Percentiles rank a stretch among this genome's conserved stretches.
phyloP scores from a whole-genome alignment of 129 eudicot species.

The Flaveria robusta region DNA sequence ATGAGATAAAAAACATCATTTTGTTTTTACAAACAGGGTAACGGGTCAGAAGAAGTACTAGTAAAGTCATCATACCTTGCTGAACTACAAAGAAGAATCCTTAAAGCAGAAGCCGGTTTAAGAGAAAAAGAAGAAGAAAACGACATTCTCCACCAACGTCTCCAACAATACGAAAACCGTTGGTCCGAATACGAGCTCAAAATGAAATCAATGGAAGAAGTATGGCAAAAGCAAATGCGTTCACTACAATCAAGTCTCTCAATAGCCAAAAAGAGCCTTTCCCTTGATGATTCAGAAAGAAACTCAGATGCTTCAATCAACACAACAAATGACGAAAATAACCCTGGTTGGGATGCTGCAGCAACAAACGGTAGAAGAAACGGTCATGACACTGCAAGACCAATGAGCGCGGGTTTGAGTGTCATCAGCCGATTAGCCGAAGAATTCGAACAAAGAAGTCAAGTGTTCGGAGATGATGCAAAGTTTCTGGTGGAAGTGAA shows the following conservation, averaged over 20 bases:
- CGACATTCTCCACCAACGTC: conserved; percentile 67
- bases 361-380: conserved; percentile 46
- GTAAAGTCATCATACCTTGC: conserved; percentile 92
- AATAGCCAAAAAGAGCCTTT: conserved; percentile 83
- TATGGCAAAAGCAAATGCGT: conserved; percentile 94
- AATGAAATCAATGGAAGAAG: conserved; percentile 93
- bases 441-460: conserved; percentile 92
- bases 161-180: conserved; percentile 72
- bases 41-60: conserved; percentile 75
- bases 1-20: background rate
- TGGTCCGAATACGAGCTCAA: conserved; percentile 86
- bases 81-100: conserved; percentile 70
- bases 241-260: conserved; percentile 95
- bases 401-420: conserved; percentile 73
- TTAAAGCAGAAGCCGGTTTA: conserved; percentile 76
- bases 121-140: conserved; percentile 84
- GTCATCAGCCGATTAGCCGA: conserved; percentile 84
- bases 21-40: conserved; percentile 53
- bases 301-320: conserved; percentile 80
- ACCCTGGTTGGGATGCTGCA: conserved; percentile 50
- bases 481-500: conserved; percentile 93
- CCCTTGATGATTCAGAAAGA: conserved; percentile 57
- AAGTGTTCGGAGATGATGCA: conserved; percentile 89
- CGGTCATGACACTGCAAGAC: conserved; percentile 46
- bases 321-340: conserved; percentile 44